Conservation (phyloP, 2,329 filamentous ascomycete species). For the Ceratocystis ficicola region DNA sequence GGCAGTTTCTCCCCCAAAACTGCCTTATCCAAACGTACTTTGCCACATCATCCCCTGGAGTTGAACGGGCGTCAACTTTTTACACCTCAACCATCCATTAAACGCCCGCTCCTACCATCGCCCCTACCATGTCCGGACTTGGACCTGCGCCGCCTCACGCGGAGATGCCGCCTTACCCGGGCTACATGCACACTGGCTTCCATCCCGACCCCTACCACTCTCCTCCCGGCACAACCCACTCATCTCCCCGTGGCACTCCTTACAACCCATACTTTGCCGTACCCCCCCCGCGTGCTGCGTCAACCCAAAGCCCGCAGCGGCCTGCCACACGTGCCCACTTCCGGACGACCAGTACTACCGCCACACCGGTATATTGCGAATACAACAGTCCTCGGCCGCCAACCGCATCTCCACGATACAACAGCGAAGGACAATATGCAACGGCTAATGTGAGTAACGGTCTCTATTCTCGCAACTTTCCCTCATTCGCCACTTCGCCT, state of each 20-base stretch:
- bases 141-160: conserved; percentile 15
- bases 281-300: conserved; percentile 10
- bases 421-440: conserved; percentile 50
- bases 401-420: conserved; percentile 48
- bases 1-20: neutral
- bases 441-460: conserved; percentile 53
- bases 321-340: conserved; percentile 23
- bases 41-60: neutral
- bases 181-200: neutral
- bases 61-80: conserved; percentile 12
- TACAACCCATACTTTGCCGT: conserved; percentile 4
- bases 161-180: neutral
- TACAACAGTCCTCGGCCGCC: conserved; percentile 35
- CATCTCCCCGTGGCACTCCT: conserved; percentile 16
- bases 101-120: neutral
- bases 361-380: conserved; percentile 14
- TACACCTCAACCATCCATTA: neutral
- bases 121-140: conserved; percentile 14
- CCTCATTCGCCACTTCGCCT: conserved; percentile 34
- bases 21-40: neutral
- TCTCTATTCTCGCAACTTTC: conserved; percentile 37
- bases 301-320: conserved; percentile 21
- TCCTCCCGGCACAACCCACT: conserved; percentile 16
- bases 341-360: conserved; percentile 17
- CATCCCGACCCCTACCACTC: conserved; percentile 13